Evolutionary conservation across 768 basidiomycete genomes (phyloP).

Genomic region (Boletus reticuloceps): DNA sequence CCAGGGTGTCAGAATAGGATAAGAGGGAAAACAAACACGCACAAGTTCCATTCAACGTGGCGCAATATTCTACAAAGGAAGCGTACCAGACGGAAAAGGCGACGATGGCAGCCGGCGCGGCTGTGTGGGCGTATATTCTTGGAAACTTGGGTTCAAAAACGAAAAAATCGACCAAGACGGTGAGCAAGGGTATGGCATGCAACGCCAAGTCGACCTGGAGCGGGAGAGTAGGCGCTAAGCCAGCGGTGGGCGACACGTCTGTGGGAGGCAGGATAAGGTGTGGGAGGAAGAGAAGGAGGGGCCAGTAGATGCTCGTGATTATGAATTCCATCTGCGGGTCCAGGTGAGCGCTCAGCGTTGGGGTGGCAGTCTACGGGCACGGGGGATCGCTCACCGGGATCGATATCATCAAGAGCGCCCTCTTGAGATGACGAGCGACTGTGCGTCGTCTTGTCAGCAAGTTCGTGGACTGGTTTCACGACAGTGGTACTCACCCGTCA

Average conservation of each 20-base stretch:
- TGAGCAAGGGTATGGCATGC: slow-evolving; percentile 59
- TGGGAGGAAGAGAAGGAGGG: slow-evolving; percentile 49
- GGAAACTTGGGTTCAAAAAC: slow-evolving; percentile 59
- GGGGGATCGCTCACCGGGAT: slow-evolving; percentile 48
- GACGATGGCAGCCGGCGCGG: slow-evolving; percentile 14
- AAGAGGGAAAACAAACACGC: slow-evolving; percentile 25
- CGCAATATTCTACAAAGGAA: slow-evolving; percentile 67
- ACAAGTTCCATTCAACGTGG: slow-evolving; percentile 60
- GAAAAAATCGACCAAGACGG: slow-evolving; percentile 66
- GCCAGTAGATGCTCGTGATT: slow-evolving; percentile 68
- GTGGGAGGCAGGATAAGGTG: too few species aligned
- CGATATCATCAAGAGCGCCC: slow-evolving; percentile 58
- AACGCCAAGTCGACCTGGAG: slow-evolving; percentile 59
- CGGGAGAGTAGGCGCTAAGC: slow-evolving; percentile 31
- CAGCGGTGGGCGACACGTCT: too few species aligned
- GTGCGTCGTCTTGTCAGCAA: not conserved
- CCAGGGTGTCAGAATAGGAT: not conserved
- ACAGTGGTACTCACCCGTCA: slow-evolving; percentile 29
- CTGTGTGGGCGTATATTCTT: slow-evolving; percentile 4
- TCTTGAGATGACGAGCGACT: slow-evolving; percentile 44
- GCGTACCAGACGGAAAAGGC: slow-evolving; percentile 49
- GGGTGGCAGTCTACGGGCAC: too few species aligned
- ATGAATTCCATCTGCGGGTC: slow-evolving; percentile 43
- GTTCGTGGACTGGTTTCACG: not conserved
- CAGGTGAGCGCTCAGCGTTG: too few species aligned